Base-by-base conservation (phyloP, 2,329 filamentous ascomycete genomes). In the Elsinoe necatrix region DNA sequence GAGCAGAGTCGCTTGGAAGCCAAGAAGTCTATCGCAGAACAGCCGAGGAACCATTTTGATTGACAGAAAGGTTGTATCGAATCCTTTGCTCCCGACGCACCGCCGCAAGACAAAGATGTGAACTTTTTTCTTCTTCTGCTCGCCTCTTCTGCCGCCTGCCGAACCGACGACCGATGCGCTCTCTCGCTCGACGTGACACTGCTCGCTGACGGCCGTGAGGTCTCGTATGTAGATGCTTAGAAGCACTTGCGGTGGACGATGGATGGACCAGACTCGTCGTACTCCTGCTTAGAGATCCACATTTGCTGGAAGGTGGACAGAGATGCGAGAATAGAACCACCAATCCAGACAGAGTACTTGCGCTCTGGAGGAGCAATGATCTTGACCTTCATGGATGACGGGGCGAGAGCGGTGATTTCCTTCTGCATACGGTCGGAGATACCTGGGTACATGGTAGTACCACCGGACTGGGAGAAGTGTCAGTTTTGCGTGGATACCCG, bases 271-370 rank as follows among this genome's bases (percentile, higher is more conserved):
- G 87, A 93, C 89, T 97, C 93, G 82, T 98, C 93, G 86, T 97
- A 97, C 84, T 97, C 92, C 82, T 98, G 93, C 90, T 98, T 98
- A 71, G 93, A 98, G 86, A 98, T 97, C 93, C 93, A 98, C 93
- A 98, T 98, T 82, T 98, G 93, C 84, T 98, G 93, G 92, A 98
- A 98, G 78, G 93, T 98, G 68, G 93, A 98, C 71, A 98, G 88
- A 64, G 93, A 98, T 69, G 93, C 93, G 73, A 98, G 81, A 80
- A 98, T 98, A 77, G 93, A 98, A 85, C 93, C 93, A 93, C 93
- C 93, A 77, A 98, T 98, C 93, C 93, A 98, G 83, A 98, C 93
- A 64, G 93, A 97, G 89, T 98, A 98, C 85, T 98, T 98, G 80
- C 93, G 89, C 88, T 98, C 93, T 68, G 93, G 93, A 69, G 93